Base-by-base conservation (phyloP, 805 yeast genomes). In the Kazachstania taianensis region DNA sequence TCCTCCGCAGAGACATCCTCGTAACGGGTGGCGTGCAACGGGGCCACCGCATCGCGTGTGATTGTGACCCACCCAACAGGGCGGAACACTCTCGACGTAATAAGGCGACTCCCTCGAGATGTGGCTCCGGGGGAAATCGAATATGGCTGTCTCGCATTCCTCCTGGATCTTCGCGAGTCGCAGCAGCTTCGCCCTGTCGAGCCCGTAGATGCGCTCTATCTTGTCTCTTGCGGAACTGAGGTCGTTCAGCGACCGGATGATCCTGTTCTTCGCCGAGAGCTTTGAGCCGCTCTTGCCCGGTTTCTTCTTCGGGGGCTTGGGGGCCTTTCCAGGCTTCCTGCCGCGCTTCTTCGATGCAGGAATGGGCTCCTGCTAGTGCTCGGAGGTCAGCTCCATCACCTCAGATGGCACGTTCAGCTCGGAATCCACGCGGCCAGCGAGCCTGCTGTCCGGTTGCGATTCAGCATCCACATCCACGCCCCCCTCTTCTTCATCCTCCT, bases 61-160 rank as follows among this genome's bases (percentile, higher is more conserved):
- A 9, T 13, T 26, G 15, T 13, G 17, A 13, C 8, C 20, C 53
- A 23, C 16, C 47, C 47, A 28, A 60, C 47, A 5, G 55, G 46
- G 44, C n/a, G 52, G 46, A 1, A 37, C 31, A 18, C 32, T 29
- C n/a, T 50, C 44, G 4, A 46, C 45, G 37, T 35, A 51, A 33
- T 45, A 53, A 20, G 41, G 43, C 2, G 55, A 53, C 17, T 40
- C 43, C 6, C 36, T 37, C 27, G 45, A 36, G 14, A 67, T 40
- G 33, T 51, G 41, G 4, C 53, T 44, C 26, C 61, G 57, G 20
- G 64, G 59, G 46, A 73, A 50, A 45, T 55, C 58, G 41, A 75
- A 75, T 25, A 72, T 42, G 19, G 61, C 54, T 1, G 54, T 53
- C 24, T 72, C 74, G 74, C 80, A 78, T 4, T 55, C 57, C 13